Percentiles rank a stretch among this genome's conserved stretches.
These are phyloP conservation scores for Dryadomyces quercus-mongolicae DNA, from an alignment of 2,329 filamentous ascomycete genomes.

Conservation along the genomic window DNA sequence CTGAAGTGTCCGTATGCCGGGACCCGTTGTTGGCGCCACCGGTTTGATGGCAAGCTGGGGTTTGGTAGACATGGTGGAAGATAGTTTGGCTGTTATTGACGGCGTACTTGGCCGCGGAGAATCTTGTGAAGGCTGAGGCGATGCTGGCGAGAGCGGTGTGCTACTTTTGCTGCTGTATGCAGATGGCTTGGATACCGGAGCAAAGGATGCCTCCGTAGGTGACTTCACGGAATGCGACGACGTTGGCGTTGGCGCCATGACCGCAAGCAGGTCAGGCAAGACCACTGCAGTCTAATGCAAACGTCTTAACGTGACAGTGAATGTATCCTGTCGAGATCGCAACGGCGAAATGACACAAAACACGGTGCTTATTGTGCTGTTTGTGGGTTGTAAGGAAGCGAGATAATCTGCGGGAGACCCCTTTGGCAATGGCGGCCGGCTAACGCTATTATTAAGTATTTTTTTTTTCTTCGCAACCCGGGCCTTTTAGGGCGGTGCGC, in stretches of 20 bases:
- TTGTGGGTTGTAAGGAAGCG: neutral
- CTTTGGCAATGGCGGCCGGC: conserved; percentile 8
- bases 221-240: conserved; percentile 6
- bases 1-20: conserved; percentile 15
- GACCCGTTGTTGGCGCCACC: conserved; percentile 2
- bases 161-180: conserved; percentile 8
- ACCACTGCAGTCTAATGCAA: neutral
- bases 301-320: neutral
- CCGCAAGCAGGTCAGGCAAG: conserved; percentile 6
- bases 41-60: conserved; percentile 12
- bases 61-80: conserved; percentile 7
- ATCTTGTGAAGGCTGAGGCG: conserved; percentile 6
- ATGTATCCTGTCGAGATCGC: neutral
- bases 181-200: neutral
- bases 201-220: neutral
- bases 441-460: conserved; percentile 11
- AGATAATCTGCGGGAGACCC: conserved; percentile 7
- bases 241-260: conserved; percentile 6
- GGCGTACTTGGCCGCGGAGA: conserved; percentile 6
- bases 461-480: conserved; percentile 7
- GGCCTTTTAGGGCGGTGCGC: conserved; percentile 11
- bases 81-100: conserved; percentile 11
- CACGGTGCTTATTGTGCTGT: neutral
- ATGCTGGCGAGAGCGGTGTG: conserved; percentile 9
- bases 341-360: neutral